Base-by-base conservation (phyloP, 2,329 filamentous ascomycete genomes). In the Fusarium lateritium region DNA sequence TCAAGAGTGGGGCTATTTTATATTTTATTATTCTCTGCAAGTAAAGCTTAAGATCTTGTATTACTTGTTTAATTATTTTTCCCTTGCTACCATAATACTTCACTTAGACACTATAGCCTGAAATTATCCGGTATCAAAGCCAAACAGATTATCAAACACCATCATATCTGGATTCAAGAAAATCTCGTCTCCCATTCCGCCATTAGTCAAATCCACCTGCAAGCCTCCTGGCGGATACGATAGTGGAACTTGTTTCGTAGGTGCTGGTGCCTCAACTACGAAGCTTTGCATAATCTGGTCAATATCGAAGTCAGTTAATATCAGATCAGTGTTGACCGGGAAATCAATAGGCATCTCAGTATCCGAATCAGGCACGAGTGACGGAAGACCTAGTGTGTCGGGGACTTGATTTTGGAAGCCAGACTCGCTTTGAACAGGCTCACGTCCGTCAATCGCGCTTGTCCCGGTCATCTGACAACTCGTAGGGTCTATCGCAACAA, bases 201-300 rank as follows among this genome's bases (percentile, higher is more conserved):
- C 28, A 19, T 19, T 5, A 4, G 3, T n/a, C 5, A 60, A 47
- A 3, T 17, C 19, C 26, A 21, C 6, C 3, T 19, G 9, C 2
- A 28, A 1, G 17, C 8, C 17, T 7, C 13, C 31, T 10, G 26
- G 17, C 6, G 6, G 26, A 8, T 11, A 6, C 0, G 11, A 7
- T 6, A 10, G 14, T 4, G n/a, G 10, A 5, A 2, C 14, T 4
- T 9, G n/a, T 2, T 60, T 26, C 6, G 9, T 13, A 7, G 36
- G 7, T 0, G 7, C 0, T 3, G 19, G 22, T 2, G 7, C 11
- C 3, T 26, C 15, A 8, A 15, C 15, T 1, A 54, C 0, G 13
- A 66, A 66, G 8, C 50, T 66, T 14, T 44, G 26, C 26, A 66
- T 66, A 8, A 66, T 40, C 42, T 62, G 39, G 2, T 66, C 22